phyloP scores from a whole-genome alignment of 1,284 basidiomycete genomes.

The Cryptococcus sp. region DNA sequence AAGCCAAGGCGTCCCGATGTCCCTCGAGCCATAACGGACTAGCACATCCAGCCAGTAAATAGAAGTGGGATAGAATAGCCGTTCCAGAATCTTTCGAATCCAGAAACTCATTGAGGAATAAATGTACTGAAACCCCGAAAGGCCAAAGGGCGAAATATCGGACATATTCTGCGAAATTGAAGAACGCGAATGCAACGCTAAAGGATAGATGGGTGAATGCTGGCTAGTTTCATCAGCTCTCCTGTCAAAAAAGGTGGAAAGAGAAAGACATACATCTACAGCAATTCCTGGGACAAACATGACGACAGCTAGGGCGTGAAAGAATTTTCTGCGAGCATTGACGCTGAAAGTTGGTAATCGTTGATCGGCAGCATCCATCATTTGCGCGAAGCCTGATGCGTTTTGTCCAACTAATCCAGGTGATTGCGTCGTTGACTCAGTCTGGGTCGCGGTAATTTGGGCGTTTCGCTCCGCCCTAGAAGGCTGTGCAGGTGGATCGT shows the following conservation, averaged over 20 bases:
- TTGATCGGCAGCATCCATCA: constrained; percentile 81
- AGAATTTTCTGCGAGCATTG: constrained; percentile 95
- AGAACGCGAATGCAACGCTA: constrained; percentile 85
- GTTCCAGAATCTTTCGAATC: constrained; percentile 94
- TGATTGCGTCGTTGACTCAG: neutral
- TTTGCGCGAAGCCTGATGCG: constrained; percentile 50
- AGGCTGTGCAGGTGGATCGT: constrained; percentile 52
- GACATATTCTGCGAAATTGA: constrained; percentile 93
- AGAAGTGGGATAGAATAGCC: constrained; percentile 95
- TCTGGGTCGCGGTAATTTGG: neutral
- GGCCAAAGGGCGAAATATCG: constrained; percentile 98
- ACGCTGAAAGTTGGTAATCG: constrained; percentile 81
- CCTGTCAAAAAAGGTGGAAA: neutral
- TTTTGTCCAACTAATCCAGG: neutral
- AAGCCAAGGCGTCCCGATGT: constrained; percentile 65
- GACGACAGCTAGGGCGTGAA: constrained; percentile 89
- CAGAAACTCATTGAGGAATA: constrained; percentile 96
- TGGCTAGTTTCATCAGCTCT: constrained; percentile 57
- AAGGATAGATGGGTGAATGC: constrained; percentile 94
- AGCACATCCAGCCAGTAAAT: constrained; percentile 91
- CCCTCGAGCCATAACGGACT: constrained; percentile 92
- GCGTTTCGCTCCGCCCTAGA: neutral
- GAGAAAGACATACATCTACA: constrained; percentile 67
- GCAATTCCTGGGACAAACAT: constrained; percentile 95
- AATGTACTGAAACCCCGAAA: constrained; percentile 85